Percentiles rank a stretch among this genome's conserved stretches.
These are phyloP conservation scores for Furcasterigmium furcatum DNA, from an alignment of 2,329 filamentous ascomycete species.

Conservation along the genomic window DNA sequence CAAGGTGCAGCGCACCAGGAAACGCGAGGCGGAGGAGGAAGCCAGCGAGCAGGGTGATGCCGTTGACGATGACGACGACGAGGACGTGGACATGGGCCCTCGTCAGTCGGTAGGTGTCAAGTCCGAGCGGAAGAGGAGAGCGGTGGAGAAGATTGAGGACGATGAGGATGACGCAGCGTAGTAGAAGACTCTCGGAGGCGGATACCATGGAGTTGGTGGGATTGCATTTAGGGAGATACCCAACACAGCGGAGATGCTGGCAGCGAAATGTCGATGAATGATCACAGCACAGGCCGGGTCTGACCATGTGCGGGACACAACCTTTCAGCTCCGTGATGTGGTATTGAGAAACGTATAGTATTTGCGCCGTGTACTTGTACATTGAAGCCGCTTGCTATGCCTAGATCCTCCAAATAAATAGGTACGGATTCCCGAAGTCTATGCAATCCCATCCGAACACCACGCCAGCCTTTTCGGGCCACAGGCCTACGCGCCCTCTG, in stretches of 20 bases:
- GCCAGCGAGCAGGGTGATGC: conserved; percentile 9
- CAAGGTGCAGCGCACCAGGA: conserved; percentile 51
- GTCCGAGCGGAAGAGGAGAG: conserved; percentile 4
- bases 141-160: conserved; percentile 9
- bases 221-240: background rate
- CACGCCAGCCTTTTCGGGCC: too few species aligned
- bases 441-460: too few species aligned
- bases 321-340: conserved; percentile 3
- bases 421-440: too few species aligned
- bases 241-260: background rate
- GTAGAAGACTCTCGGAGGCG: too few species aligned
- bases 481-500: too few species aligned
- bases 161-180: conserved; percentile 4
- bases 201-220: background rate
- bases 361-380: too few species aligned
- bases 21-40: conserved; percentile 28
- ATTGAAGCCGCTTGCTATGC: too few species aligned
- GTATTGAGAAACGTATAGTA: too few species aligned
- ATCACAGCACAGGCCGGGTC: background rate
- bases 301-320: background rate
- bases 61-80: conserved; percentile 39
- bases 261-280: too few species aligned
- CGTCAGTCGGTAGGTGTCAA: conserved; percentile 4
- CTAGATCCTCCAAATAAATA: too few species aligned
- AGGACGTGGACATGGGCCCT: background rate